These are phyloP conservation scores for Colletotrichum orbiculare DNA, from an alignment of 2,329 filamentous ascomycete genomes.

Conservation along the genomic window DNA sequence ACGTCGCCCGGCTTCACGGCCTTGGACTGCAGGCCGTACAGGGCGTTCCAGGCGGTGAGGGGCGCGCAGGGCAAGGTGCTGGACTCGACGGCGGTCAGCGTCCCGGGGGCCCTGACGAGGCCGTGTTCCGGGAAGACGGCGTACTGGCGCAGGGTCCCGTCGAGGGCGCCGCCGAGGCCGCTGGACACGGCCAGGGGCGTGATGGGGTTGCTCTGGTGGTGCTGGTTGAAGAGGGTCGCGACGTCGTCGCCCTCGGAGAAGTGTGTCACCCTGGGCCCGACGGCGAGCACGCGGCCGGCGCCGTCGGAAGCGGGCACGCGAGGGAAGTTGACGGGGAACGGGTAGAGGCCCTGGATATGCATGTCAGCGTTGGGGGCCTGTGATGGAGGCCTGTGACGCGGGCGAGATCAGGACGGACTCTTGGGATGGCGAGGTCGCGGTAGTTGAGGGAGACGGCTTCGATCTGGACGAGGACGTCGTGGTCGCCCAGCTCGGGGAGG, in stretches of 20 bases:
- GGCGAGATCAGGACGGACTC: constrained; percentile 37
- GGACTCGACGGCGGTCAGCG: constrained; percentile 64
- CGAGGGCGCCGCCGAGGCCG: constrained; percentile 74
- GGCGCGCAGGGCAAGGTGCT: constrained; percentile 70
- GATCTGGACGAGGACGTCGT: constrained; percentile 77
- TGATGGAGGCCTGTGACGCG: background rate
- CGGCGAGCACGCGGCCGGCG: constrained; percentile 63
- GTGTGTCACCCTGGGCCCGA: constrained; percentile 59
- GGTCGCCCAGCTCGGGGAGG: constrained; percentile 72
- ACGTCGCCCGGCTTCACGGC: constrained; percentile 63
- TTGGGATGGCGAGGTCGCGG: constrained; percentile 63
- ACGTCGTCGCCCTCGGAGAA: constrained; percentile 66
- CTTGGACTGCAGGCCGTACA: constrained; percentile 64
- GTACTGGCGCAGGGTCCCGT: constrained; percentile 76
- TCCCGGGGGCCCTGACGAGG: constrained; percentile 70
- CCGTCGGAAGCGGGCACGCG: constrained; percentile 65
- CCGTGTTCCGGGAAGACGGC: constrained; percentile 76
- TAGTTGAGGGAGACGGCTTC: constrained; percentile 65
- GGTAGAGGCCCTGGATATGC: constrained; percentile 54
- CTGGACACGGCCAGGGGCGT: constrained; percentile 51
- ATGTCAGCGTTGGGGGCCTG: constrained; percentile 1
- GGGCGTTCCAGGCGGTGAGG: constrained; percentile 73
- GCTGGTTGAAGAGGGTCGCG: constrained; percentile 71
- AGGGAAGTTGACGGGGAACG: constrained; percentile 53
- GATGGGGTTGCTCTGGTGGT: constrained; percentile 59